Evolutionary conservation across 495 filamentous ascomycete species (phyloP).

Genomic region (Aspergillus nanangensis): DNA sequence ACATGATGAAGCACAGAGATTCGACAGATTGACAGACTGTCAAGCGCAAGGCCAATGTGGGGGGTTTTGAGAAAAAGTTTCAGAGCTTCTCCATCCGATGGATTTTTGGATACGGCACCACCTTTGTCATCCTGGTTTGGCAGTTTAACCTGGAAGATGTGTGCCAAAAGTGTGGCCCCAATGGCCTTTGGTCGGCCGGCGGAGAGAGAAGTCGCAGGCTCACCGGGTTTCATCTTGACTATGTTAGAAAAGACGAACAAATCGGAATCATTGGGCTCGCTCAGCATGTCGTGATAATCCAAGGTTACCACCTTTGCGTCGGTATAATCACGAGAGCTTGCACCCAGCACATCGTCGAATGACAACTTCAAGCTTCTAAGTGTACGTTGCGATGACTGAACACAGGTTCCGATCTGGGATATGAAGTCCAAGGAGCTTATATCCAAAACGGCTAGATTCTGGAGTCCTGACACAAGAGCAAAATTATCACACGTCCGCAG

Average conservation of each 20-base stretch:
- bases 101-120: not conserved
- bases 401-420: not conserved
- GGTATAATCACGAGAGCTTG: not conserved
- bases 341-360: not conserved
- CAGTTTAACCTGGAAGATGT: too few relatives aligned
- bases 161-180: too few relatives aligned
- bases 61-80: too few relatives aligned
- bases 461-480: too few relatives aligned
- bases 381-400: not conserved
- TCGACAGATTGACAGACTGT: conserved; percentile 49
- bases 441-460: not conserved
- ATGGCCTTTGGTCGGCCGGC: too few relatives aligned
- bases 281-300: too few relatives aligned
- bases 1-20: conserved; percentile 53
- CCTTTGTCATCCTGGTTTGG: too few relatives aligned
- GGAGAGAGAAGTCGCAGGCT: too few relatives aligned
- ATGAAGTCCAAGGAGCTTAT: not conserved
- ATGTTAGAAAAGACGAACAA: too few relatives aligned
- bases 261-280: too few relatives aligned
- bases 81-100: not conserved
- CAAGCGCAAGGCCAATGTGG: conserved; percentile 49
- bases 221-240: too few relatives aligned
- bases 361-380: not conserved
- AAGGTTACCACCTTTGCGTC: not conserved
- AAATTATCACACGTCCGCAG: too few relatives aligned